These are phyloP conservation scores for Tarenaya hassleriana DNA, from an alignment of 345 rosid species.

Conservation along the genomic window DNA sequence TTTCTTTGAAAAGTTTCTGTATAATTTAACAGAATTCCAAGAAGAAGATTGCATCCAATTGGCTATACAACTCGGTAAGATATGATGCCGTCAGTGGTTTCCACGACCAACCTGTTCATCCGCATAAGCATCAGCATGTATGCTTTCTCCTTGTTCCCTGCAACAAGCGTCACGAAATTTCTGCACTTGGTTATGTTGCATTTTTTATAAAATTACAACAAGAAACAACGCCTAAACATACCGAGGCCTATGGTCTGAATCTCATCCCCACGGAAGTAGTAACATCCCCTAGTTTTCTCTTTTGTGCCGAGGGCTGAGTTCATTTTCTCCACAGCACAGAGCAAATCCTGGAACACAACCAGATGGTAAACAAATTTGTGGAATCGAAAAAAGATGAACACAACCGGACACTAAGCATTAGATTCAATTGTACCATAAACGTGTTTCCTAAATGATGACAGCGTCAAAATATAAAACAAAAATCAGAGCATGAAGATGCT, in stretches of 20 bases:
- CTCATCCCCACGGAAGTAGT: slow-evolving; percentile 57
- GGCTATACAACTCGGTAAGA: slow-evolving; percentile 41
- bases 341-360: slow-evolving; percentile 51
- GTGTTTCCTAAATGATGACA: slow-evolving; percentile 5
- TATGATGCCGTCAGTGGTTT: slow-evolving; percentile 49
- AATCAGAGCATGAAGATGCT: background rate
- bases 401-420: background rate
- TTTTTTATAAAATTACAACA: background rate
- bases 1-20: no score
- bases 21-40: no score
- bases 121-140: slow-evolving; percentile 53
- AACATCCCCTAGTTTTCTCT: slow-evolving; percentile 32
- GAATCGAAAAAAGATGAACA: background rate
- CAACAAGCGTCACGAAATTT: background rate
- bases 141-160: slow-evolving; percentile 66
- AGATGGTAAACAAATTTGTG: background rate
- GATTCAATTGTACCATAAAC: slow-evolving; percentile 1
- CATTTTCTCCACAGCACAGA: slow-evolving; percentile 61
- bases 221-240: slow-evolving; percentile 21
- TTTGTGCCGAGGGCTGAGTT: slow-evolving; percentile 47
- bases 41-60: no score
- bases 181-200: background rate
- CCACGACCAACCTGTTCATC: slow-evolving; percentile 56
- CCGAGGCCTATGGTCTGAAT: slow-evolving; percentile 60
- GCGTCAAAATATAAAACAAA: slow-evolving; percentile 1